A percentile compares a stretch with the other conserved stretches of the same genome.
These are phyloP conservation scores for Gossypium schwendimanii DNA, from an alignment of 441 rosid genomes.

Conservation along the genomic window DNA sequence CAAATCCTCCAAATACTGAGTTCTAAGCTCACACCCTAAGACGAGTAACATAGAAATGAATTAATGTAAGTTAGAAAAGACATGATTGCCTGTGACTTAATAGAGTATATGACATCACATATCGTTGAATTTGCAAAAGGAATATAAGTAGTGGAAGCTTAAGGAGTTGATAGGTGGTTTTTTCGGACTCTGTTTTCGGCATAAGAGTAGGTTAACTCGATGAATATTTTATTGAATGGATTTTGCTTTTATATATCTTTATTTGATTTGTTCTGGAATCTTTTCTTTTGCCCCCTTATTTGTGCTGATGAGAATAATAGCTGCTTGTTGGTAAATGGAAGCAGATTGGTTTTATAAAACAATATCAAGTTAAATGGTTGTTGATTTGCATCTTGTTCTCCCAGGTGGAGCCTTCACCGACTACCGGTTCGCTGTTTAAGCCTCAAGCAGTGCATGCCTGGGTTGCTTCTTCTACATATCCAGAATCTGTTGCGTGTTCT, in stretches of 20 bases:
- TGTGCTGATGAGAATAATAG: too few species aligned
- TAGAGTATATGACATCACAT: conserved; percentile 11
- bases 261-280: not conserved
- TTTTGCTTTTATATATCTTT: not conserved
- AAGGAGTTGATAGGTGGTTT: conserved; percentile 15
- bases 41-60: not conserved
- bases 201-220: not conserved
- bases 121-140: conserved; percentile 1
- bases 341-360: too few species aligned
- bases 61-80: conserved; percentile 13
- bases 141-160: conserved; percentile 4
- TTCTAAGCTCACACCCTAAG: too few species aligned
- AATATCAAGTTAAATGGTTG: too few species aligned
- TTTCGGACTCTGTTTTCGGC: not conserved
- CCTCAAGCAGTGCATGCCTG: conserved; percentile 42
- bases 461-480: conserved; percentile 31
- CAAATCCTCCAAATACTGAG: too few species aligned
- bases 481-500: conserved; percentile 33
- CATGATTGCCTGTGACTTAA: conserved; percentile 15
- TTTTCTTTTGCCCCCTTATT: not conserved
- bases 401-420: conserved; percentile 90
- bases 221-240: not conserved
- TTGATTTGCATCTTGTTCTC: conserved; percentile 21
- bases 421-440: conserved; percentile 76
- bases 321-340: too few species aligned